Evolutionary conservation across 2,329 filamentous ascomycete species (phyloP), one percentile per base, ranked within the genome.

Genomic region (Calonectria multiphialidica): DNA sequence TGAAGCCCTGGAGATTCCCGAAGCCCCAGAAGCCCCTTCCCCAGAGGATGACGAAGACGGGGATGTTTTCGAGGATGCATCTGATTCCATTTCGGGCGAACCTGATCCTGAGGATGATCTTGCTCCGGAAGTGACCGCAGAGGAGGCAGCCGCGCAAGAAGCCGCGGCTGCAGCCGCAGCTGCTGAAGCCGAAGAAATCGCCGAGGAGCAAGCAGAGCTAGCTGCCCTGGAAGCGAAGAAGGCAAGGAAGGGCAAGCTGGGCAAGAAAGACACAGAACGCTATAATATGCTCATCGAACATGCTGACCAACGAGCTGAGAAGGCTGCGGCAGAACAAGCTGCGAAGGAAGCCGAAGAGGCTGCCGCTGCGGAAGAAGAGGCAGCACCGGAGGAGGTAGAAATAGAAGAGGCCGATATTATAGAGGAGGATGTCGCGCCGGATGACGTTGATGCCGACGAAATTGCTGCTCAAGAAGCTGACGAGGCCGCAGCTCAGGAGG

Each of bases 231-330:
- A 85, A 50, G 82, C 83, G 28, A 90, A 89, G 77, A 89, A 88
- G 75, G 83, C 83, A 1, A 88, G 86, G 75, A 90, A 87, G 78
- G 81, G 82, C 67, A 88, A 83, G 71, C 76, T 87, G 15, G 79
- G 77, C 2, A 88, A 85, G 73, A 87, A 83, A 69, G 87, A 87
- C 37, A 81, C 87, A 62, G 86, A 88, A 71, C 87, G 85, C 71
- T 81, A 85, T 30, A 81, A 84, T 40, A 75, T 77, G 9, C 77
- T 88, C 8, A 83, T 80, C 12, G 81, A 81, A 44, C 84, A 80
- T 37, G 79, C 82, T 30, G 79, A 77, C 33, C 79, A 78, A 71
- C 81, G 85, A 40, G 82, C 83, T 8, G 84, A 73, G 21, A 79
- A 78, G 71, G 81, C 84, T 37, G 83, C 83, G 8, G 85, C 75